phyloP scores from a whole-genome alignment of 192 early-diverging fungal genomes.

The Coemansia sp. region DNA sequence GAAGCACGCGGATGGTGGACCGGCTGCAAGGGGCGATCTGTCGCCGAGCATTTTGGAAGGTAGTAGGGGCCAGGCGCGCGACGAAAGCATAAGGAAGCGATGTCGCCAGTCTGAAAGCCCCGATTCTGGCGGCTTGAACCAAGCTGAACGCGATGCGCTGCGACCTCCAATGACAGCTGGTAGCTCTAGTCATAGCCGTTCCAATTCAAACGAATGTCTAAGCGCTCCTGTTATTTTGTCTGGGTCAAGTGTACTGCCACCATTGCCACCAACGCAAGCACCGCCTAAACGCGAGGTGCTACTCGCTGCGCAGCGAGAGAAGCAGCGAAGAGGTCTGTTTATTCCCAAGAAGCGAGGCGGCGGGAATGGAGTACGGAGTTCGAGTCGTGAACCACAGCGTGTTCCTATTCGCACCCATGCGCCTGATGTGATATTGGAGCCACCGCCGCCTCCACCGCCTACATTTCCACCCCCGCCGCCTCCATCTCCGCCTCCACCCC shows the following conservation, averaged over 20 bases:
- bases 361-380: background rate
- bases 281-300: background rate
- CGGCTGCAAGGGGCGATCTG: background rate
- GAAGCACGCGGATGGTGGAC: background rate
- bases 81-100: background rate
- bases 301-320: conserved; percentile 13
- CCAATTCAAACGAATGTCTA: background rate
- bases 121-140: background rate
- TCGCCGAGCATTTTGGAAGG: background rate
- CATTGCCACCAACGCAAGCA: background rate
- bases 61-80: background rate
- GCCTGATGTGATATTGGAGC: background rate
- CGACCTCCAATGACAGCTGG: background rate
- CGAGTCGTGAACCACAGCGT: background rate
- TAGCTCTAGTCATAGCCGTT: background rate
- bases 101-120: background rate
- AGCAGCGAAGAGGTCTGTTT: conserved; percentile 41
- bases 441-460: conserved; percentile 8
- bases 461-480: background rate
- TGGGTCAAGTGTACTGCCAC: background rate
- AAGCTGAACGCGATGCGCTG: background rate
- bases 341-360: conserved; percentile 34
- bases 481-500: background rate
- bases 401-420: background rate
- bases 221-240: background rate